A percentile compares a stretch with the other conserved stretches of the same genome.
phyloP scores from a whole-genome alignment of 169 alveolate species.

The Plasmodium berghei region DNA sequence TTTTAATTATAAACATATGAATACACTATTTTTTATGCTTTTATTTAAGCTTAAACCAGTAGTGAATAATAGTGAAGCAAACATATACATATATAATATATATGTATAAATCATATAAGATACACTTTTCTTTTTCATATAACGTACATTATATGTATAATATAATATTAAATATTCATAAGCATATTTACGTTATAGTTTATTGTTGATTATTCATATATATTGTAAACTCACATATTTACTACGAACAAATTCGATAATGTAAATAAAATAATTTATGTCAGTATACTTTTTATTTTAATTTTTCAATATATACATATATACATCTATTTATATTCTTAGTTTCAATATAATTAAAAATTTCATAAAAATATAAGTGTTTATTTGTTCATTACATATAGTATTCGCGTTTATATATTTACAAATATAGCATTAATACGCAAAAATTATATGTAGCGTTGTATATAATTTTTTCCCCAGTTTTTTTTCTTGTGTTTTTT shows the following conservation, averaged over 20 bases:
- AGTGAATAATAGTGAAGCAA: neutral
- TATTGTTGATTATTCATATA: slow-evolving; percentile 9
- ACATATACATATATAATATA: slow-evolving; percentile 7
- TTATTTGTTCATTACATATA: slow-evolving; percentile 1
- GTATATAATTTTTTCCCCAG: too few relatives aligned
- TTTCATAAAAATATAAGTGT: slow-evolving; percentile 17
- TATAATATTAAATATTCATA: slow-evolving; percentile 1
- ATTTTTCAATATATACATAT: slow-evolving; percentile 11
- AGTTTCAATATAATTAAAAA: slow-evolving; percentile 42
- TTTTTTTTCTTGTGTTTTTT: too few relatives aligned
- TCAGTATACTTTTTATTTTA: slow-evolving; percentile 16
- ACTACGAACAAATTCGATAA: slow-evolving; percentile 22
- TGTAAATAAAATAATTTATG: slow-evolving; percentile 11
- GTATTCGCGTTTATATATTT: slow-evolving; percentile 7
- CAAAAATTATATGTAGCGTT: neutral
- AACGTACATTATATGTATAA: slow-evolving; percentile 9
- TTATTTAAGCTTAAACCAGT: slow-evolving; percentile 23
- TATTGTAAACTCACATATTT: slow-evolving; percentile 20
- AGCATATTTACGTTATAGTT: neutral
- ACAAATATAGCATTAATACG: neutral
- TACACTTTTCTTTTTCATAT: neutral
- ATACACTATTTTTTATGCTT: slow-evolving; percentile 12
- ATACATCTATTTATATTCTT: slow-evolving; percentile 3
- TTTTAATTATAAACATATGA: slow-evolving; percentile 4
- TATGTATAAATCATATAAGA: slow-evolving; percentile 14